Conservation (phyloP, 306 rosid species). For the Sesbania bispinosa region DNA sequence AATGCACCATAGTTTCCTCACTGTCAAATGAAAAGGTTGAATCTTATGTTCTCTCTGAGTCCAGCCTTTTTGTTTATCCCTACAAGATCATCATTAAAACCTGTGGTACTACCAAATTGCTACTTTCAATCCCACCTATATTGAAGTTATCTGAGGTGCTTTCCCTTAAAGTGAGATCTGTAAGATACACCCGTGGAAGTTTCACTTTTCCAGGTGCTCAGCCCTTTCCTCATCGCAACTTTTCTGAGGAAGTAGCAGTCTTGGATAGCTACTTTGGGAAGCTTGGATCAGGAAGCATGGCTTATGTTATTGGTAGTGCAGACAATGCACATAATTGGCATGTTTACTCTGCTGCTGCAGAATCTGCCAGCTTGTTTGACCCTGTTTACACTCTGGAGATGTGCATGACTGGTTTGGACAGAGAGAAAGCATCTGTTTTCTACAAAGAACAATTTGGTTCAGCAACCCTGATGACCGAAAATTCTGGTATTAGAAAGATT, state of each 20-base stretch:
- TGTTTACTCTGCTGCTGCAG: slow-evolving; percentile 51
- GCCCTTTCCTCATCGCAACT: slow-evolving; percentile 50
- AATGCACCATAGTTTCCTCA: slow-evolving; percentile 58
- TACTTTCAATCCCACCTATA: slow-evolving; percentile 50
- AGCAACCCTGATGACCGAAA: slow-evolving; percentile 43
- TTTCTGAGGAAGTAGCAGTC: slow-evolving; percentile 45
- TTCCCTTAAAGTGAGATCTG: slow-evolving; percentile 38
- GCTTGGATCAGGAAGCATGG: slow-evolving; percentile 44
- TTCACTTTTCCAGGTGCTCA: slow-evolving; percentile 63
- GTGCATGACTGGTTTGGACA: slow-evolving; percentile 68
- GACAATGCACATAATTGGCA: slow-evolving; percentile 54
- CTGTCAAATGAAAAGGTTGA: slow-evolving; percentile 44
- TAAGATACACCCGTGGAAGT: slow-evolving; percentile 54
- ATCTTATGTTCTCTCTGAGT: slow-evolving; percentile 64
- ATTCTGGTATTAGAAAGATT: slow-evolving; percentile 58
- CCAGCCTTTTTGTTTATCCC: slow-evolving; percentile 49
- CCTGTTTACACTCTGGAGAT: slow-evolving; percentile 48
- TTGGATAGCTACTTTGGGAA: slow-evolving; percentile 47
- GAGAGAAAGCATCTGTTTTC: slow-evolving; percentile 42
- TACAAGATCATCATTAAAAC: slow-evolving; percentile 60
- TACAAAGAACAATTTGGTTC: slow-evolving; percentile 38
- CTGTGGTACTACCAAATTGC: slow-evolving; percentile 58
- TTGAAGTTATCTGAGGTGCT: slow-evolving; percentile 42
- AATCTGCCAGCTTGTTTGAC: not conserved
- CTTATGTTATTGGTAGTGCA: slow-evolving; percentile 41